Evolutionary conservation across 1,284 basidiomycete genomes (phyloP).

Genomic region (Vanrija pseudolonga): DNA sequence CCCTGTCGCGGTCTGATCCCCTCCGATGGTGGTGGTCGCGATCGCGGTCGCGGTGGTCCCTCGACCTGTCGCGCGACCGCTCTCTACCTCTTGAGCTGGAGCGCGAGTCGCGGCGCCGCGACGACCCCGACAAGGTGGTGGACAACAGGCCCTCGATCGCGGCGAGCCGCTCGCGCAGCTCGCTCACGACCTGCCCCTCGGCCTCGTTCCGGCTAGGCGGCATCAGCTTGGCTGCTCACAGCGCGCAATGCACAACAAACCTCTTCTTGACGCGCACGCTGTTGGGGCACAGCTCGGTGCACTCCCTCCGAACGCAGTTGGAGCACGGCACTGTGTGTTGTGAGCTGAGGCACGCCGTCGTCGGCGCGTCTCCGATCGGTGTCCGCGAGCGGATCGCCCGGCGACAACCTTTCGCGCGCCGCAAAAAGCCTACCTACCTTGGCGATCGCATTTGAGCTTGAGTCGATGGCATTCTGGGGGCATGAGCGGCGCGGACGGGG

Average conservation of each 20-base stretch:
- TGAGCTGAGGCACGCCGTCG: background rate
- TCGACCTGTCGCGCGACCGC: background rate
- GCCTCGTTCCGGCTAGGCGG: background rate
- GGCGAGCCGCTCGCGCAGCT: conserved; percentile 22
- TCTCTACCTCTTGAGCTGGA: background rate
- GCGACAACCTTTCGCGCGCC: too few relatives aligned
- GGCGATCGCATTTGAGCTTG: conserved; percentile 34
- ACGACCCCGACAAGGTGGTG: background rate
- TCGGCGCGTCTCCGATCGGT: background rate
- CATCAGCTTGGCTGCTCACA: background rate
- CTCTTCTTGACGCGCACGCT: conserved; percentile 21
- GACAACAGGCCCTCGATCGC: conserved; percentile 9
- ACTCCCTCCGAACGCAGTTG: conserved; percentile 35
- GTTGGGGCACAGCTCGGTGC: conserved; percentile 34
- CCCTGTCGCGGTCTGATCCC: background rate
- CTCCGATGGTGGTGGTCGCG: background rate
- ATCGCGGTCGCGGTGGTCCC: background rate
- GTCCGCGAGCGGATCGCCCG: too few relatives aligned
- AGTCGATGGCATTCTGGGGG: conserved; percentile 19
- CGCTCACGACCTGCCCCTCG: conserved; percentile 16
- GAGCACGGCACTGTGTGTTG: conserved; percentile 28
- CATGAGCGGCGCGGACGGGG: background rate
- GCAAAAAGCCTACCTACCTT: conserved; percentile 13
- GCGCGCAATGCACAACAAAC: conserved; percentile 9
- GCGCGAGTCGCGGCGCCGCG: background rate